Evolutionary conservation across 192 early-diverging fungal species (phyloP).

Genomic region (Lobosporangium transversale): DNA sequence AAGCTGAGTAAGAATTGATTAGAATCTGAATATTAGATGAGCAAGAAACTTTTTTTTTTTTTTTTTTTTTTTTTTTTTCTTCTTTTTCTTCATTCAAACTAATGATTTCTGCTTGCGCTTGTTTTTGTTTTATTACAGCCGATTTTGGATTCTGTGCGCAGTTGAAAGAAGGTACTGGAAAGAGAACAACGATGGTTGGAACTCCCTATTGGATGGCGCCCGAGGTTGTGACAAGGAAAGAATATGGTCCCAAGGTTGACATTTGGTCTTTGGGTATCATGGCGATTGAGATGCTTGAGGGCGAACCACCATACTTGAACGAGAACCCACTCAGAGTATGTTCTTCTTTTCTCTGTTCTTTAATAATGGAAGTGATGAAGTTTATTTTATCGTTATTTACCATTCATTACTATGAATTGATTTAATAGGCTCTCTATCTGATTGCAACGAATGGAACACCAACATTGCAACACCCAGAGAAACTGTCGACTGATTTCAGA

Average conservation of each 20-base stretch:
- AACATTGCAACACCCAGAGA: conserved; percentile 87
- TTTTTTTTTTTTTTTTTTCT: neutral
- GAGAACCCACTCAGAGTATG: conserved; percentile 85
- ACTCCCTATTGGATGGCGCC: conserved; percentile 99
- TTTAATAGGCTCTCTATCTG: conserved; percentile 84
- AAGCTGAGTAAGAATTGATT: conserved; percentile 74
- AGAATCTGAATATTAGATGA: too few relatives aligned
- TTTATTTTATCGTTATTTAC: conserved; percentile 2
- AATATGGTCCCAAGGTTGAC: conserved; percentile 93
- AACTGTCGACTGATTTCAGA: conserved; percentile 74
- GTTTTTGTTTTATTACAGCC: conserved; percentile 53
- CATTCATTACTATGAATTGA: too few relatives aligned
- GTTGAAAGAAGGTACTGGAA: conserved; percentile 68
- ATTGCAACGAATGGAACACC: conserved; percentile 98
- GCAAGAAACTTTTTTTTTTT: conserved; percentile 43
- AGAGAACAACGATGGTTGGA: conserved; percentile 83
- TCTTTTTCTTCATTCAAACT: too few relatives aligned
- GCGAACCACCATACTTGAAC: conserved; percentile 96
- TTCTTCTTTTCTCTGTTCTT: conserved; percentile 64
- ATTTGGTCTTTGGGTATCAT: conserved; percentile 99
- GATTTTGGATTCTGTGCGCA: conserved; percentile 93
- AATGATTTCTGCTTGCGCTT: neutral
- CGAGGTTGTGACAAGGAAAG: conserved; percentile 92
- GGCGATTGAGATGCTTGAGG: conserved; percentile 98
- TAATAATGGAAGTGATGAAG: neutral